Evolutionary conservation across 768 basidiomycete species (phyloP), one percentile per base, ranked within the genome.

Genomic region (Boletus fagicola): DNA sequence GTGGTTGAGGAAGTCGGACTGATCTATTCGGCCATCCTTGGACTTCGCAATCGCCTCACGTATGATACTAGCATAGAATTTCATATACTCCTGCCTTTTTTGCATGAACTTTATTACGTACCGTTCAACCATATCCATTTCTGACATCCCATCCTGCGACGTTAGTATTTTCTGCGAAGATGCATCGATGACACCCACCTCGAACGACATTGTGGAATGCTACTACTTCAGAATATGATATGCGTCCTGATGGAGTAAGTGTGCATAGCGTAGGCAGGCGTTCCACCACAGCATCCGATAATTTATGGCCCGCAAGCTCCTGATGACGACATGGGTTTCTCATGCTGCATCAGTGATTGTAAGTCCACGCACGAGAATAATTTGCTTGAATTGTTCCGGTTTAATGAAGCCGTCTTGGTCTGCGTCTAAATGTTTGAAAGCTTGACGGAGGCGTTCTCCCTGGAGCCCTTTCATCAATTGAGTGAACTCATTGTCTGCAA

Each of bases 391-490:
- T 68, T 98, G 87, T 51, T 93, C 91, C 18, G 95, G 91, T 62
- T 78, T 80, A 74, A 99, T 98, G 76, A 96, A 93, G 45, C 97
- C 97, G 68, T 96, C 92, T 68, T 90, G 84, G 68, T 96, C 89
- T 49, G 79, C 76, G 74, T 98, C 96, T 69, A 98, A 81, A 74
- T 87, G 85, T 76, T 85, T 90, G 80, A 98, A 99, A 26, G 94
- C 90, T 75, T 99, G 97, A 59, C 97, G 90, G 53, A 99, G 79
- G 33, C 97, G 87, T 75, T 99, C 97, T 68, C 95, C 97, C 76
- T 98, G 97, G 54, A 98, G 82, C 43, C 94, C 96, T 75, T 98
- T 98, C 93, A 99, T 97, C 58, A 98, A 77, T 76, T 98, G 95
- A 31, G 94, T 97, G 76, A 98, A 98, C 74, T 98, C 95, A 70